Percentiles rank a stretch among this genome's conserved stretches.
Conservation (phyloP, 495 filamentous ascomycete genomes). For the Neurospora tetrasperma region DNA sequence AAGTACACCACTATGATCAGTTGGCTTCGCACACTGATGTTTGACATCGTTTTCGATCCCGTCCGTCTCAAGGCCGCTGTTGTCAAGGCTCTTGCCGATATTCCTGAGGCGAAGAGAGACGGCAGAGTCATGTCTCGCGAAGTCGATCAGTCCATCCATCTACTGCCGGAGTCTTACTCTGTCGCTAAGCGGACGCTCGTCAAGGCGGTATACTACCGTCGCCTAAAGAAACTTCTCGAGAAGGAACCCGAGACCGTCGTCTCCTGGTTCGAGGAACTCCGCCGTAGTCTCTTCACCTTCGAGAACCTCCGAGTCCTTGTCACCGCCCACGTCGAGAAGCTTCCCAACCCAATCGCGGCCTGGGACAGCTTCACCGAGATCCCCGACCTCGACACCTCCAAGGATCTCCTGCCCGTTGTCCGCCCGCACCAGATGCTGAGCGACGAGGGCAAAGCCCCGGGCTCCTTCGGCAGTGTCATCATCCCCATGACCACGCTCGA, state of each 20-base stretch:
- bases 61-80: constrained; percentile 70
- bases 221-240: constrained; percentile 65
- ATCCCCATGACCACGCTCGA: constrained; percentile 89
- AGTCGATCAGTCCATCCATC: constrained; percentile 75
- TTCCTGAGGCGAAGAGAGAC: constrained; percentile 85
- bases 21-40: constrained; percentile 81
- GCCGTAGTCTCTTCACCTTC: constrained; percentile 61
- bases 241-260: constrained; percentile 62
- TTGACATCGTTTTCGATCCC: constrained; percentile 77
- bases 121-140: constrained; percentile 66
- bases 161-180: constrained; percentile 57
- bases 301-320: constrained; percentile 79
- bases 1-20: constrained; percentile 75
- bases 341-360: constrained; percentile 67
- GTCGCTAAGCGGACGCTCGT: constrained; percentile 76
- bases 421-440: constrained; percentile 51
- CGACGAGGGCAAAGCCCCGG: constrained; percentile 59
- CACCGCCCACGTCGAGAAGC: constrained; percentile 67
- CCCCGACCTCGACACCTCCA: constrained; percentile 33
- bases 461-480: constrained; percentile 59
- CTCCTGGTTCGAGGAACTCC: constrained; percentile 62
- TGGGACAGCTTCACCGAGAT: constrained; percentile 56
- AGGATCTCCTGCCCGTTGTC: constrained; percentile 34
- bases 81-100: constrained; percentile 79
- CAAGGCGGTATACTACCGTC: constrained; percentile 79